Evolutionary conservation across 176 grass and related monocot genomes (phyloP).

Genomic region (Oryza rufipogon): DNA sequence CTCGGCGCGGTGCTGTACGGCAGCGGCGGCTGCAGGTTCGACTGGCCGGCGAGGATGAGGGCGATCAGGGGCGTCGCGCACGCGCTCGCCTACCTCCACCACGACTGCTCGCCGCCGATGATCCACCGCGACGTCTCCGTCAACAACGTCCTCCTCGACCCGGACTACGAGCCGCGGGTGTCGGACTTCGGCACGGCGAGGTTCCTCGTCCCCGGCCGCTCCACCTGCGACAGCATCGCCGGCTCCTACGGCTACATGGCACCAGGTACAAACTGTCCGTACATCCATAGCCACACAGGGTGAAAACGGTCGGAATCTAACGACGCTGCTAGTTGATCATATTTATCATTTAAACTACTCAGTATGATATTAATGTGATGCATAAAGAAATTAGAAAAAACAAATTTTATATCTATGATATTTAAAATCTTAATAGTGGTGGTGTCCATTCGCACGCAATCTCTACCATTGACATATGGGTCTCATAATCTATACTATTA

Average conservation of each 20-base stretch:
- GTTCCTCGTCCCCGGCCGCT: conserved; percentile 44
- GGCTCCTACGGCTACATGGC: conserved; percentile 90
- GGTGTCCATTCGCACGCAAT: too few relatives aligned
- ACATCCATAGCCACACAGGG: not conserved
- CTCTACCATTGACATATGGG: too few relatives aligned
- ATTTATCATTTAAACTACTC: too few relatives aligned
- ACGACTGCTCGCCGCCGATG: conserved; percentile 65
- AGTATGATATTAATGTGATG: too few relatives aligned
- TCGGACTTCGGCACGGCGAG: conserved; percentile 79
- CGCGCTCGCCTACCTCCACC: conserved; percentile 80
- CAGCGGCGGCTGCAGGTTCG: conserved; percentile 26
- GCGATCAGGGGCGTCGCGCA: conserved; percentile 53
- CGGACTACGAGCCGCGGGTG: conserved; percentile 62
- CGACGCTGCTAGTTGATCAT: too few relatives aligned
- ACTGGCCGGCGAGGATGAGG: conserved; percentile 55
- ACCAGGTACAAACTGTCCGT: conserved; percentile 47
- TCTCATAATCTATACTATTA: too few relatives aligned
- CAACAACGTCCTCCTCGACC: conserved; percentile 67
- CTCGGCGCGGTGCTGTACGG: conserved; percentile 59
- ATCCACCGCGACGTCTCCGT: conserved; percentile 73
- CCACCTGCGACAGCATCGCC: conserved; percentile 57
- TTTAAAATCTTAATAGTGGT: too few relatives aligned
- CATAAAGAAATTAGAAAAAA: too few relatives aligned
- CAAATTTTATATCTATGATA: too few relatives aligned
- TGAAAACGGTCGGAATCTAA: too few relatives aligned